phyloP scores from a whole-genome alignment of 1,139 yeast species.

The Candida smagusa region DNA sequence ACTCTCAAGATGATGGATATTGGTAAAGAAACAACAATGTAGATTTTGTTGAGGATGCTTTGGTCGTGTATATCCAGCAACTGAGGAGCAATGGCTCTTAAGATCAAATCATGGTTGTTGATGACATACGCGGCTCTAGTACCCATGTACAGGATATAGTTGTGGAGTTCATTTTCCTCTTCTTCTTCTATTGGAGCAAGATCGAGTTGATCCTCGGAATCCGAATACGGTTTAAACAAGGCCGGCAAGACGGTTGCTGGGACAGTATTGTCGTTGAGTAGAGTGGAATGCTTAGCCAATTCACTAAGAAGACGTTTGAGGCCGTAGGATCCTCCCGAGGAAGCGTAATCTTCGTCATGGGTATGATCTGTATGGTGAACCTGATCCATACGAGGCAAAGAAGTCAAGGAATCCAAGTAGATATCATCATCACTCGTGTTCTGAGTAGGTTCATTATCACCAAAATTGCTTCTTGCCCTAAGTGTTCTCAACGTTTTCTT shows the following conservation, averaged over 20 bases:
- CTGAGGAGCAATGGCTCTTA: conserved; percentile 13
- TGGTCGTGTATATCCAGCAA: conserved; percentile 8
- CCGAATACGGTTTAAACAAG: conserved; percentile 7
- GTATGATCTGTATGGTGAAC: conserved; percentile 18
- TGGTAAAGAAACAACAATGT: conserved; percentile 38
- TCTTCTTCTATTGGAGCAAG: conserved; percentile 1
- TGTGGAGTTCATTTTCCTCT: not conserved
- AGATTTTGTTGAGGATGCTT: conserved; percentile 13
- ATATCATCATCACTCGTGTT: conserved; percentile 11
- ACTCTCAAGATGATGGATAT: conserved; percentile 40
- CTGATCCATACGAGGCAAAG: conserved; percentile 23
- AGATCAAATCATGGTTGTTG: not conserved
- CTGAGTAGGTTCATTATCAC: not conserved
- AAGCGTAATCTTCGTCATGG: conserved; percentile 13
- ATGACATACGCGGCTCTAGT: not conserved
- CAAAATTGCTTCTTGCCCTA: conserved; percentile 28
- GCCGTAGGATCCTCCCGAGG: conserved; percentile 30
- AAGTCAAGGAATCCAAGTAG: conserved; percentile 17
- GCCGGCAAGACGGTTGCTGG: conserved; percentile 9
- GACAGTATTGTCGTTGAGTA: not conserved
- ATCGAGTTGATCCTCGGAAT: conserved; percentile 3
- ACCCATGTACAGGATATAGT: not conserved
- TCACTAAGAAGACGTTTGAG: conserved; percentile 32
- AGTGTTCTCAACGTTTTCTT: conserved; percentile 21
- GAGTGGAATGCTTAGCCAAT: conserved; percentile 26